A percentile compares a stretch with the other conserved stretches of the same genome.
phyloP scores from a whole-genome alignment of 1,284 basidiomycete species.

The Phellopilus nigrolimitatus region DNA sequence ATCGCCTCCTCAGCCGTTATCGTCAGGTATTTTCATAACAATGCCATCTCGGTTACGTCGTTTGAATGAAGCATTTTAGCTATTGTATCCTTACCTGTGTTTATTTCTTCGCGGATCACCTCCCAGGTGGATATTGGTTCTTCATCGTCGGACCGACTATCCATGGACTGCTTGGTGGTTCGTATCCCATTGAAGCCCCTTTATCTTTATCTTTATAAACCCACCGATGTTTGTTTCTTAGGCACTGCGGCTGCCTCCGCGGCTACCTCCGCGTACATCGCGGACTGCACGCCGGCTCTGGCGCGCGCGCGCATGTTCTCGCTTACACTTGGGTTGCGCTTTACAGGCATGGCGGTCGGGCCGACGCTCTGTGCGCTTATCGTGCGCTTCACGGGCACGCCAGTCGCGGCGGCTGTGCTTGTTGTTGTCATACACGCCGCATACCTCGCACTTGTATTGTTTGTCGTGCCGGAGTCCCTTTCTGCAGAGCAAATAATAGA shows the following conservation, averaged over 20 bases:
- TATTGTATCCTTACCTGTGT: constrained; percentile 69
- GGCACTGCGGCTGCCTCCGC: constrained; percentile 47
- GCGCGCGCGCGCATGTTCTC: constrained; percentile 61
- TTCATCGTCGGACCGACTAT: constrained; percentile 65
- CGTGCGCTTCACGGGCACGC: constrained; percentile 50
- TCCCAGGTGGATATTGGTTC: constrained; percentile 82
- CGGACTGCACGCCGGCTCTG: constrained; percentile 50
- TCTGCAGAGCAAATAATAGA: constrained; percentile 27
- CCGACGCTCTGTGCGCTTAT: constrained; percentile 68
- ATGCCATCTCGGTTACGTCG: background rate
- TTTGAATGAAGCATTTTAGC: constrained; percentile 25
- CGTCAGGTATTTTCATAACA: constrained; percentile 33
- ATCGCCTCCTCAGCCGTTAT: constrained; percentile 61
- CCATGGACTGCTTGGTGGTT: constrained; percentile 78
- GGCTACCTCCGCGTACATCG: constrained; percentile 56
- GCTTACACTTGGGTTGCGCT: constrained; percentile 55
- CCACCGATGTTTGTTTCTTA: constrained; percentile 25
- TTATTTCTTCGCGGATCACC: constrained; percentile 48
- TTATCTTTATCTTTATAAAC: background rate
- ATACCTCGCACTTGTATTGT: constrained; percentile 47
- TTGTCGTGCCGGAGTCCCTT: constrained; percentile 76
- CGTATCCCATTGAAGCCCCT: constrained; percentile 24
- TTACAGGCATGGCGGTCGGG: constrained; percentile 65
- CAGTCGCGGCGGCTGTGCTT: constrained; percentile 71
- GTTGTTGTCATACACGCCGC: constrained; percentile 43